These are phyloP conservation scores for Artemisia princeps DNA, from an alignment of 140 eudicot genomes.

Conservation along the genomic window DNA sequence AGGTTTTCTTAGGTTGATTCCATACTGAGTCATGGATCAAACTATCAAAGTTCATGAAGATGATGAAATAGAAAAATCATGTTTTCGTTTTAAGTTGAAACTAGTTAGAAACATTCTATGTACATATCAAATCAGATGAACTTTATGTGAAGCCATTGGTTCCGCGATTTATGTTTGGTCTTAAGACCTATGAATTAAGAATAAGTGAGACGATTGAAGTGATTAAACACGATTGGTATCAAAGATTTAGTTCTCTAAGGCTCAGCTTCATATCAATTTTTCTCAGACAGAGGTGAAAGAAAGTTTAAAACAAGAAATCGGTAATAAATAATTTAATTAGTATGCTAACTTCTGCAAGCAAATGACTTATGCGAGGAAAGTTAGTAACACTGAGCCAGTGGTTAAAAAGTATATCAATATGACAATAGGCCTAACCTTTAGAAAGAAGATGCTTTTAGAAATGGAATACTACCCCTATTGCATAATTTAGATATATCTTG, in stretches of 20 bases:
- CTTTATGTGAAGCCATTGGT: neutral
- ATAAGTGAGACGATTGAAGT: constrained; percentile 8
- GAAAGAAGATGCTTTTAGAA: neutral
- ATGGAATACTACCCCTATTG: neutral
- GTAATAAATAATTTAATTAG: constrained; percentile 6
- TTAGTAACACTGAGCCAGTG: neutral
- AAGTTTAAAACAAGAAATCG: neutral
- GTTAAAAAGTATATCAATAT: neutral
- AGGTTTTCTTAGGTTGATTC: no score
- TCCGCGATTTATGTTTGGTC: constrained; percentile 10
- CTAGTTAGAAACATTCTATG: neutral
- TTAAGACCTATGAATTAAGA: constrained; percentile 1
- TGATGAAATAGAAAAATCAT: neutral
- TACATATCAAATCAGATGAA: constrained; percentile 5
- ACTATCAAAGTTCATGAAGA: constrained; percentile 10
- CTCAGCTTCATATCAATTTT: constrained; percentile 10
- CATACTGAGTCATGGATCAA: no score
- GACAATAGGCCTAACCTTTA: neutral
- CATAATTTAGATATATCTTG: neutral
- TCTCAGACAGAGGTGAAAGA: neutral
- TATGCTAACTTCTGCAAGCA: constrained; percentile 9
- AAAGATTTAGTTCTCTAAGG: neutral
- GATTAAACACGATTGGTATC: neutral
- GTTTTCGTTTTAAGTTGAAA: neutral
- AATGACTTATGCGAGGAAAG: constrained; percentile 13